A percentile compares a stretch with the other conserved stretches of the same genome.
Conservation (phyloP, 176 grass and related monocot genomes). For the Carex myosuroides region DNA sequence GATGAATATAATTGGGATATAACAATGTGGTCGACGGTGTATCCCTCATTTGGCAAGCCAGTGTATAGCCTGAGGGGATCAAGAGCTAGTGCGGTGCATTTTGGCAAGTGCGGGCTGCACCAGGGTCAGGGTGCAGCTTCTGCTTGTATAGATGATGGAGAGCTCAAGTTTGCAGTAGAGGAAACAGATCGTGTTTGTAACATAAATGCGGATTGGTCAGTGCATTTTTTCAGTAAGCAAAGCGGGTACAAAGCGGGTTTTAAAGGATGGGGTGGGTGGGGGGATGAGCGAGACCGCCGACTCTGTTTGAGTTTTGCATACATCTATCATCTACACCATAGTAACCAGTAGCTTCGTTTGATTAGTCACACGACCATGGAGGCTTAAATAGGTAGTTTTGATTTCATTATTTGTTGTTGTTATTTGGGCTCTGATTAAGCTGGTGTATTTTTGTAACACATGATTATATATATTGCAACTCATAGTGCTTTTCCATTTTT, state of each 20-base stretch:
- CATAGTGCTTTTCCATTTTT: background rate
- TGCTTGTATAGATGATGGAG: conserved; percentile 63
- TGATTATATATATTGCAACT: background rate
- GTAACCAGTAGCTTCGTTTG: background rate
- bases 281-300: conserved; percentile 65
- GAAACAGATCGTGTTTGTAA: conserved; percentile 57
- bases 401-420: background rate
- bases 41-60: conserved; percentile 73
- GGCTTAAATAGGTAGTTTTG: background rate
- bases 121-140: conserved; percentile 58
- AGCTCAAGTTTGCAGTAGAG: conserved; percentile 35
- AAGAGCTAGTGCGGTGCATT: conserved; percentile 77
- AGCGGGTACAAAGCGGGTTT: conserved; percentile 80
- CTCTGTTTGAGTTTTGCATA: conserved; percentile 93
- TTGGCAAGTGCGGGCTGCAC: conserved; percentile 91
- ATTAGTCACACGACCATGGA: background rate
- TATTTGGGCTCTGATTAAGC: conserved; percentile 15
- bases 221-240: conserved; percentile 49
- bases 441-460: conserved; percentile 4
- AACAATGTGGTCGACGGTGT: conserved; percentile 91
- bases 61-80: conserved; percentile 80
- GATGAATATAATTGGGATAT: conserved; percentile 99
- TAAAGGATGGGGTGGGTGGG: conserved; percentile 99
- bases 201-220: conserved; percentile 66
- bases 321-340: conserved; percentile 56